Conservation (phyloP, 257 asterid species). For the Jacaranda copaia region DNA sequence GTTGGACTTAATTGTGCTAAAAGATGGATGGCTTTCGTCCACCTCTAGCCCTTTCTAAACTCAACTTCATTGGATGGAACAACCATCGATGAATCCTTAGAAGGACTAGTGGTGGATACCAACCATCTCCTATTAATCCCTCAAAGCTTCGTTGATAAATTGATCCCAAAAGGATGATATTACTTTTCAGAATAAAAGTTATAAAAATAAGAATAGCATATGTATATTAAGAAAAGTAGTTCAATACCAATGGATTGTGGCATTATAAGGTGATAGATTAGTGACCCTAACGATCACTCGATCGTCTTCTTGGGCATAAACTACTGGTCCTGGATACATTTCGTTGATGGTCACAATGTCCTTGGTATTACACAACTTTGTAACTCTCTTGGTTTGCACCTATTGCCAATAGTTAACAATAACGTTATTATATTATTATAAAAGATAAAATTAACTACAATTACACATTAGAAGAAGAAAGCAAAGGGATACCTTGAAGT, state of each 20-base stretch:
- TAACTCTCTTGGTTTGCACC: constrained; percentile 60
- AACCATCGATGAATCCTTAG: too few species aligned
- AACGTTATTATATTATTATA: background rate
- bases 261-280: constrained; percentile 57
- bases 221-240: background rate
- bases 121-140: too few species aligned
- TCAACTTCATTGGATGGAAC: too few species aligned
- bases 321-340: constrained; percentile 66
- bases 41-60: too few species aligned
- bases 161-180: background rate
- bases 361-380: constrained; percentile 55
- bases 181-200: too few species aligned
- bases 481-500: constrained; percentile 55
- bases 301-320: constrained; percentile 72
- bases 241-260: constrained; percentile 67
- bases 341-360: constrained; percentile 58
- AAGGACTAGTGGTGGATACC: too few species aligned
- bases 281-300: constrained; percentile 52
- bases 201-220: too few species aligned
- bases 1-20: too few species aligned
- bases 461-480: background rate
- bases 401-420: constrained; percentile 1
- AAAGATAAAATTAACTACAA: background rate
- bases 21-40: too few species aligned
- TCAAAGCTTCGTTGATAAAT: too few species aligned